phyloP scores from a whole-genome alignment of 305 asterid genomes.

The Striga hermonthica region DNA sequence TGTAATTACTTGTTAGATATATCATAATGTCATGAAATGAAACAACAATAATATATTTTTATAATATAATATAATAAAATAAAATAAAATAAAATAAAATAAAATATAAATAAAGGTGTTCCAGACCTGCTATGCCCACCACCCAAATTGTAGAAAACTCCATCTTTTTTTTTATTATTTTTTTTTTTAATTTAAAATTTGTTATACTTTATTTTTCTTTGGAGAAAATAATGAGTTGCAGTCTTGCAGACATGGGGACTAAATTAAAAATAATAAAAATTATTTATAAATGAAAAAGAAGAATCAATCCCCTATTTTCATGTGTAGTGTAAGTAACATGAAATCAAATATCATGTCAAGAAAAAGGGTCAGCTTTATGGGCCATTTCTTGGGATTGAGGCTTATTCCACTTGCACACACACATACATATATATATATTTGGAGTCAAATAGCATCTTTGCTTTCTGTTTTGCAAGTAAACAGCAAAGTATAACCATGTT shows the following conservation, averaged over 20 bases:
- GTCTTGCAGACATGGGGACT: conserved; percentile 15
- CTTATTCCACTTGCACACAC: conserved; percentile 44
- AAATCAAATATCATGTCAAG: not conserved
- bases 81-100: not conserved
- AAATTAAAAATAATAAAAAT: too few species aligned
- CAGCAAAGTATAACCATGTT: conserved; percentile 34
- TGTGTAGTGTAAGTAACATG: not conserved
- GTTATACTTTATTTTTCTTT: not conserved
- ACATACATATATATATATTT: conserved; percentile 23
- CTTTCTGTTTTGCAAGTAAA: conserved; percentile 36
- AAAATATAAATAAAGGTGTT: not conserved
- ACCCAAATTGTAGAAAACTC: not conserved
- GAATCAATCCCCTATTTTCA: conserved; percentile 9
- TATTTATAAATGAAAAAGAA: not conserved
- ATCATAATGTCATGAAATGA: too few species aligned
- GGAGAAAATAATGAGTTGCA: not conserved
- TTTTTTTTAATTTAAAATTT: too few species aligned
- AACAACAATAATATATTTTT: too few species aligned
- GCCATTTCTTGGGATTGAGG: conserved; percentile 53
- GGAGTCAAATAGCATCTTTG: conserved; percentile 48
- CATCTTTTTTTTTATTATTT: not conserved
- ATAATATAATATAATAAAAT: too few species aligned
- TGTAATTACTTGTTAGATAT: too few species aligned
- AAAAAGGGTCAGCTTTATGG: conserved; percentile 12
- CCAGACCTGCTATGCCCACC: not conserved